Evolutionary conservation across 2,329 filamentous ascomycete genomes (phyloP).

Genomic region (Fusarium keratoplasticum): DNA sequence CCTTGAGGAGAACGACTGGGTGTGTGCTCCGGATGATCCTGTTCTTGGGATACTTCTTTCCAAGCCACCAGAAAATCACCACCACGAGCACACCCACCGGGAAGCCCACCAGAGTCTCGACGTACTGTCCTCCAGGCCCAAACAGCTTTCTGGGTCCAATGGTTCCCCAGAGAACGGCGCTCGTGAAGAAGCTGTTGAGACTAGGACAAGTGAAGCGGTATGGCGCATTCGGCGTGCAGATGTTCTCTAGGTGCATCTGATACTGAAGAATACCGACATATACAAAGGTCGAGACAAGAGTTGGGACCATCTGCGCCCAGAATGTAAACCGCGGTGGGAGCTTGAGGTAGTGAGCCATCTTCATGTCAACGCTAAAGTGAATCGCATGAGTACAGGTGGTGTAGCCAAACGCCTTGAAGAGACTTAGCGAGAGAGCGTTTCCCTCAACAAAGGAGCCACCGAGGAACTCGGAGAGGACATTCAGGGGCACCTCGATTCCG

Average conservation of each 20-base stretch:
- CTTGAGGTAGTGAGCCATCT: conserved; percentile 60
- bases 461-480: conserved; percentile 61
- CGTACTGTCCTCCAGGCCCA: conserved; percentile 51
- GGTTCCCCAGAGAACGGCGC: conserved; percentile 56
- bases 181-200: conserved; percentile 54
- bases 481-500: conserved; percentile 54
- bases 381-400: conserved; percentile 51
- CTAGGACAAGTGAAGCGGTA: conserved; percentile 53
- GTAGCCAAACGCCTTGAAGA: conserved; percentile 58
- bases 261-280: conserved; percentile 52
- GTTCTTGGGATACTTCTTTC: conserved; percentile 48
- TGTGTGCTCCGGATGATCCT: conserved; percentile 54
- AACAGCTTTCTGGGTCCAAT: conserved; percentile 54
- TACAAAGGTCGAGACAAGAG: conserved; percentile 49
- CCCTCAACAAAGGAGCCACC: conserved; percentile 57
- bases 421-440: conserved; percentile 60
- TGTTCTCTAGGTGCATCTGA: conserved; percentile 50
- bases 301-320: conserved; percentile 50
- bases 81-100: conserved; percentile 53
- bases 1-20: conserved; percentile 56
- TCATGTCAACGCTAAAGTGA: conserved; percentile 50
- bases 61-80: conserved; percentile 51
- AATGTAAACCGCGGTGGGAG: conserved; percentile 52
- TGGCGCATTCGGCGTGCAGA: conserved; percentile 53
- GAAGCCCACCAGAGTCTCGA: conserved; percentile 52